Evolutionary conservation across 345 rosid genomes (phyloP).

Genomic region (Iberis pinnata): DNA sequence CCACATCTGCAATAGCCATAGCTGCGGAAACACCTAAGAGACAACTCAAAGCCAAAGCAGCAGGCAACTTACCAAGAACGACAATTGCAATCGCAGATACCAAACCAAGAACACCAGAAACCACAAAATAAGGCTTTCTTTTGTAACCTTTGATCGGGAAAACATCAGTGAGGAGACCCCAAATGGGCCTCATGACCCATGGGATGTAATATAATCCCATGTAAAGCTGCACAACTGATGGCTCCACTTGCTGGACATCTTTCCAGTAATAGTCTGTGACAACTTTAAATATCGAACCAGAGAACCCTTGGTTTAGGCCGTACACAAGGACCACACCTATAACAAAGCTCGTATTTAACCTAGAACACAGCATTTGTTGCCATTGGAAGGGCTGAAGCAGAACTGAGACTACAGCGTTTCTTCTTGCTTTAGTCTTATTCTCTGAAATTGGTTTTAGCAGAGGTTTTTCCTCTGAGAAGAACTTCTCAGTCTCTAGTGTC

Average conservation of each 20-base stretch:
- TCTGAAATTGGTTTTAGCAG: constrained; percentile 23
- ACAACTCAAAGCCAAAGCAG: constrained; percentile 48
- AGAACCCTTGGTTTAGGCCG: constrained; percentile 71
- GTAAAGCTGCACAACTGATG: constrained; percentile 67
- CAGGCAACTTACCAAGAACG: constrained; percentile 39
- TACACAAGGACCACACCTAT: constrained; percentile 59
- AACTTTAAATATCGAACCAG: constrained; percentile 65
- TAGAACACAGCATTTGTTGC: constrained; percentile 57
- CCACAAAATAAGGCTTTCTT: constrained; percentile 62
- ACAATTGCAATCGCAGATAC: constrained; percentile 49
- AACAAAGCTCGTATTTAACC: constrained; percentile 55
- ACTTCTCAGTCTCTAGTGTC: constrained; percentile 26
- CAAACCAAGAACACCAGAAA: constrained; percentile 57
- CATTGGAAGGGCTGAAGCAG: constrained; percentile 60
- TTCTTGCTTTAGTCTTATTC: constrained; percentile 9
- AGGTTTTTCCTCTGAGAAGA: constrained; percentile 20
- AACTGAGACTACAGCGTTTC: constrained; percentile 26
- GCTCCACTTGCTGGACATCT: constrained; percentile 69
- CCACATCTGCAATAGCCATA: constrained; percentile 77
- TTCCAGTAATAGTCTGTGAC: constrained; percentile 81
- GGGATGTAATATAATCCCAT: constrained; percentile 67
- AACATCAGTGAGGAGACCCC: constrained; percentile 76
- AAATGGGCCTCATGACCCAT: constrained; percentile 71
- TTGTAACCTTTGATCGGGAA: constrained; percentile 60
- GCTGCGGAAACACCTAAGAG: constrained; percentile 60